Evolutionary conservation across 805 yeast species (phyloP), one percentile per base, ranked within the genome.

Genomic region (Maudiozyma saulgeensis): DNA sequence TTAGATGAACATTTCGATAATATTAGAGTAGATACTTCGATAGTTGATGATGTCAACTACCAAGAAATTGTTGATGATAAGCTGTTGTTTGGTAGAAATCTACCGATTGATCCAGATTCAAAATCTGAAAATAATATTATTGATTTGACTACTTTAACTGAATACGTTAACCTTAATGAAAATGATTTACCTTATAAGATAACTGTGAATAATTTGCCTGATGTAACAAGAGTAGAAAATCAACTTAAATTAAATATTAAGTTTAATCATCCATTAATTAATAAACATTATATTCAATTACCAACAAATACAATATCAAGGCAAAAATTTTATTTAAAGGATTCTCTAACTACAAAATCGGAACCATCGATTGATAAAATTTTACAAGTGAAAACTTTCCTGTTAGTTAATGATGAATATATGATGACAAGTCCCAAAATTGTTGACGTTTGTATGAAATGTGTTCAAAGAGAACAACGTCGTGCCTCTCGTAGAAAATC

Each of bases 401-500:
- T 89, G n/a, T 72, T 89, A 48, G 18, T 37, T n/a, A 38, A 44
- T 13, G n/a, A 23, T n/a, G 25, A 44, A 15, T 13, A 9, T 21
- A 21, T 18, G 21, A 15, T 68, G 46, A 70, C 74, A n/a, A 19
- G 21, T 21, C 43, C 43, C 11, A 16, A 40, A 23, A 12, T 15
- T 23, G 87, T 95, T 56, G 80, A 81, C 58, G 89, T 88, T 57
- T 91, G 99, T 70, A 63, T 81, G 23, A 80, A 95, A 59, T 91
- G 99, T 73, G 81, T 90, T 61, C 84, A 89, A 66, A 77, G 99
- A 61, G 99, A 91, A 63, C 83, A 88, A 60, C 88, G 93, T 67
- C 77, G 99, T 58, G 98, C 98, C 1, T 82, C 91, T 35, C 79
- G 99, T 66, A 80, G 96, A 63, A 91, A 93, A 68, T 77, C 82